A percentile compares a stretch with the other conserved stretches of the same genome.
Evolutionary conservation across 176 grass and related monocot species (phyloP).

Genomic region (Otatea glauca): DNA sequence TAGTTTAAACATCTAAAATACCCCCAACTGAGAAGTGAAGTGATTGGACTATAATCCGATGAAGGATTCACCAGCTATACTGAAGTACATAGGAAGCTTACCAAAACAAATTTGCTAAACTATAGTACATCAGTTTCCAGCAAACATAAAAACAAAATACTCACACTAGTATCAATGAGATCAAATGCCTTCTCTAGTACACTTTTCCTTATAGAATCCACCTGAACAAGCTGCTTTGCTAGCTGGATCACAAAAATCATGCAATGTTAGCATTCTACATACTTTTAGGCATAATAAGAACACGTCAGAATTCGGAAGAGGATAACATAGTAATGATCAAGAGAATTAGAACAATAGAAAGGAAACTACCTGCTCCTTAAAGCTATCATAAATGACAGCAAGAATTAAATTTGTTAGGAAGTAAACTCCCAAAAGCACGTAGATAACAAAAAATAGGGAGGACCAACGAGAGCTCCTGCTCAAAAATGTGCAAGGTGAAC

Average conservation of each 20-base stretch:
- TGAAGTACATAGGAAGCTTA: constrained; percentile 14
- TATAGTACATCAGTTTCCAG: not conserved
- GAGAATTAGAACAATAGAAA: constrained; percentile 8
- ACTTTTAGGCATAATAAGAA: constrained; percentile 25
- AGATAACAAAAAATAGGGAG: constrained; percentile 83
- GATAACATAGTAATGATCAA: constrained; percentile 26
- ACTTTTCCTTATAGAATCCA: constrained; percentile 75
- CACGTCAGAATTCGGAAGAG: constrained; percentile 20
- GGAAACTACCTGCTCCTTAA: constrained; percentile 84
- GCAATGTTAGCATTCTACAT: constrained; percentile 36
- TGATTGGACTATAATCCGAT: constrained; percentile 25
- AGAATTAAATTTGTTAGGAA: constrained; percentile 99
- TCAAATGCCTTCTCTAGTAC: constrained; percentile 90
- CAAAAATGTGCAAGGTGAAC: constrained; percentile 35
- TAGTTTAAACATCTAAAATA: not conserved
- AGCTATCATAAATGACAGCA: constrained; percentile 98
- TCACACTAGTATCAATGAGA: constrained; percentile 80
- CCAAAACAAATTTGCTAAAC: constrained; percentile 9
- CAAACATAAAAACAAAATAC: constrained; percentile 48
- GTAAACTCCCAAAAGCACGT: constrained; percentile 94
- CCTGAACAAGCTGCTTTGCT: constrained; percentile 79
- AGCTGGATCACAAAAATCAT: constrained; percentile 63
- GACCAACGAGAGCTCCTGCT: constrained; percentile 94
- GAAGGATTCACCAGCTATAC: not conserved
- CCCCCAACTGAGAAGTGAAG: constrained; percentile 4